Evolutionary conservation across 2,329 filamentous ascomycete genomes (phyloP), one percentile per base, ranked within the genome.

Genomic region (Talaromyces sp.): DNA sequence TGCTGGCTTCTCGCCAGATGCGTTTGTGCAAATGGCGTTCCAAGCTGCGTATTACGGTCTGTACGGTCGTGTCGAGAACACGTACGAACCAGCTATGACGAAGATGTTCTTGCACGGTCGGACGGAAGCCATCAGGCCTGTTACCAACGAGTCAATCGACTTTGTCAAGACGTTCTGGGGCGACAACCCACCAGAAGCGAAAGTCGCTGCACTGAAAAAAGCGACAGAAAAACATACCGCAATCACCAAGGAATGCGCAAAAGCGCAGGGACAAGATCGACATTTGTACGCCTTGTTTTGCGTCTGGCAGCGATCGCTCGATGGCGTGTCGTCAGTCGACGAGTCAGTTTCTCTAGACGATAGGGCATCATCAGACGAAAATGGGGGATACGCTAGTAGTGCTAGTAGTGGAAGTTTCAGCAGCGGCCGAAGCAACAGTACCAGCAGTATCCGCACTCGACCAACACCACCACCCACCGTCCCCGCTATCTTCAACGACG

Each of bases 21-120:
- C 95, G 0, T 99, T 97, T 75, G 91, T 99, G 22, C 95, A 99
- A 78, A 98, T 99, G 94, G 95, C 95, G 0, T 97, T 97, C 81
- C 95, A 99, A 77, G 94, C 94, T 4, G 94, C 95, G 1, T 98
- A 99, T 81, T 99, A 97, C 73, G 95, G 95, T 1, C 85, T 99
- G 7, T 99, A 98, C 72, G 95, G 95, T 2, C 88, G 92, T 4
- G 88, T 97, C 1, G 95, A 98, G 77, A 96, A 92, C 75, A 95
- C 93, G 0, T 99, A 99, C 76, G 95, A 99, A 78, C 95, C 95
- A 7, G 94, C 95, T 49, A 98, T 99, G 95, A 99, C 95, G 61
- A 99, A 99, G 78, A 83, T 90, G 66, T 99, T 88, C 79, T 87
- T 96, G 67, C 95, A 98, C 75, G 95, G 95, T 11, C 90, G 95